Evolutionary conservation across 2,329 filamentous ascomycete species (phyloP).

Genomic region (Penicillium sp.): DNA sequence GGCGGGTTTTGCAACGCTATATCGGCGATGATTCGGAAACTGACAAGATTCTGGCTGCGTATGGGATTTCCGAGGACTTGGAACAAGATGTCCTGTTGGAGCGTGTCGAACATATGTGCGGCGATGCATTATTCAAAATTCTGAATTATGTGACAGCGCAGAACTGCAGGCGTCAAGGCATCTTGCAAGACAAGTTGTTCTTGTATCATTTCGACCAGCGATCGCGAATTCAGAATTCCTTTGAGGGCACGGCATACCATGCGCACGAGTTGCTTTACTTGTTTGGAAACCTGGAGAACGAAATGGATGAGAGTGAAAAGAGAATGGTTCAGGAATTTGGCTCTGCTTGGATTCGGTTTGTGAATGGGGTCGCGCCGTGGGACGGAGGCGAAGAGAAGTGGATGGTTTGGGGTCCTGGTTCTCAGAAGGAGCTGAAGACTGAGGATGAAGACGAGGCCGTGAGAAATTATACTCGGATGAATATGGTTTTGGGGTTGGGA

Average conservation of each 20-base stretch:
- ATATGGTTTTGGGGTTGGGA: conserved; percentile 19
- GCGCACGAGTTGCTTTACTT: conserved; percentile 30
- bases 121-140: conserved; percentile 29
- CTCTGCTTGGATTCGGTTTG: conserved; percentile 26
- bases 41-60: conserved; percentile 20
- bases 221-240: conserved; percentile 22
- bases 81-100: conserved; percentile 11
- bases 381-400: conserved; percentile 9
- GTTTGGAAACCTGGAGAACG: conserved; percentile 24
- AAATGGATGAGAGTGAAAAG: conserved; percentile 18
- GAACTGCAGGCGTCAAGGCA: neutral
- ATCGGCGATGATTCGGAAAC: conserved; percentile 15
- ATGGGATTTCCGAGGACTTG: conserved; percentile 17
- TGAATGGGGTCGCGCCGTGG: conserved; percentile 24
- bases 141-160: conserved; percentile 22
- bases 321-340: conserved; percentile 23
- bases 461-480: conserved; percentile 24
- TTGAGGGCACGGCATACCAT: conserved; percentile 31
- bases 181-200: neutral
- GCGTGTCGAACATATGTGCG: conserved; percentile 28
- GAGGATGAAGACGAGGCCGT: conserved; percentile 24
- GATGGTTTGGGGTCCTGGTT: conserved; percentile 28
- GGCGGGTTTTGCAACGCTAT: conserved; percentile 6
- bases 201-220: conserved; percentile 32
- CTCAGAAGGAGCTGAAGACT: conserved; percentile 12